phyloP scores from a whole-genome alignment of 768 basidiomycete genomes.

The Crucibulum laeve region DNA sequence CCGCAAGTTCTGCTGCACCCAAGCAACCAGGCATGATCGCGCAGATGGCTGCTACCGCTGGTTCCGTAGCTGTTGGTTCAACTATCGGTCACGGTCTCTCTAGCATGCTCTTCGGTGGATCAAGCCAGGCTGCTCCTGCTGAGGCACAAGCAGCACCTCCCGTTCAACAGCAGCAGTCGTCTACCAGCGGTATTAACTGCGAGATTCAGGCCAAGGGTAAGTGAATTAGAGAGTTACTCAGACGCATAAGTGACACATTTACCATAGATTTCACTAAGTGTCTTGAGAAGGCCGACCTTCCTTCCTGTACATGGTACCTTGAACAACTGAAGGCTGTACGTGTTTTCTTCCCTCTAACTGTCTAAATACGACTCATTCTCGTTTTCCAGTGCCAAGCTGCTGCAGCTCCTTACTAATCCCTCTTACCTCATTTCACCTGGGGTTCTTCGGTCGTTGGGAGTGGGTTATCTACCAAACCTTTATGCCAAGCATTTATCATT shows the following conservation, averaged over 20 bases:
- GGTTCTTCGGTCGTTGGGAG: not conserved
- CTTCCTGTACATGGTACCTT: constrained; percentile 81
- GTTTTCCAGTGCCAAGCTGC: constrained; percentile 66
- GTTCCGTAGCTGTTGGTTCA: constrained; percentile 85
- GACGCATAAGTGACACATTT: constrained; percentile 1
- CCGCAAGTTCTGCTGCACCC: constrained; percentile 36
- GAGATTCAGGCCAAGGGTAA: constrained; percentile 79
- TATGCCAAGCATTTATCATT: not conserved
- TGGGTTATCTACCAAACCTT: not conserved
- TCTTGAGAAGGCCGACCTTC: constrained; percentile 75
- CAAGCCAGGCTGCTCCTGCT: constrained; percentile 36
- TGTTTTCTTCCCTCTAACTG: constrained; percentile 10
- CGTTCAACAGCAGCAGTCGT: constrained; percentile 42
- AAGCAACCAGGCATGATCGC: constrained; percentile 69
- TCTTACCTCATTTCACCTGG: not conserved
- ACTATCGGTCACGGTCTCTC: constrained; percentile 89
- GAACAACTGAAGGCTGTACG: constrained; percentile 85
- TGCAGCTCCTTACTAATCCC: constrained; percentile 39
- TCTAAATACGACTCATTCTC: constrained; percentile 6
- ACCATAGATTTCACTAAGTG: constrained; percentile 76
- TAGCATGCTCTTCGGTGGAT: constrained; percentile 83
- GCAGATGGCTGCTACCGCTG: constrained; percentile 89
- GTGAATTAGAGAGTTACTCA: constrained; percentile 7
- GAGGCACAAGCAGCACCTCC: constrained; percentile 45
- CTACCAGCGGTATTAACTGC: constrained; percentile 47